These are phyloP conservation scores for Hirsutella thompsonii DNA, from an alignment of 2,329 filamentous ascomycete genomes.

Conservation along the genomic window DNA sequence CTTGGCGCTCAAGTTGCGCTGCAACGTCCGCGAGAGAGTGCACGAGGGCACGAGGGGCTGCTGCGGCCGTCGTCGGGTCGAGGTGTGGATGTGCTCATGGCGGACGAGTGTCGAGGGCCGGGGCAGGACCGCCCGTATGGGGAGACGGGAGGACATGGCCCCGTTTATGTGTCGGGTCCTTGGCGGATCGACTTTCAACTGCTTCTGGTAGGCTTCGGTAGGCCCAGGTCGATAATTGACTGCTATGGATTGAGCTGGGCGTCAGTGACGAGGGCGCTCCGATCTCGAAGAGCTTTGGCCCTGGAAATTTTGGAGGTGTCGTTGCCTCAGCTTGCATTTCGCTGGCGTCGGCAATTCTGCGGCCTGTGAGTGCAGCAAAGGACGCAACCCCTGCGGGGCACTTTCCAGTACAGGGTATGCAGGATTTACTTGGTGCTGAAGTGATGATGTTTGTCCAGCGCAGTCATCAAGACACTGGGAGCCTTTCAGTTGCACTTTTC, in stretches of 20 bases:
- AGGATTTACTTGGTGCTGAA: too few relatives aligned
- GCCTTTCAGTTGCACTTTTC: too few relatives aligned
- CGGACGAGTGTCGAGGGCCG: slow-evolving; percentile 17
- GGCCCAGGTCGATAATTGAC: too few relatives aligned
- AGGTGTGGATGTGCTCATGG: slow-evolving; percentile 17
- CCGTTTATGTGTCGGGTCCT: too few relatives aligned
- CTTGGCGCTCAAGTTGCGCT: slow-evolving; percentile 25
- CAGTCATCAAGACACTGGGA: too few relatives aligned
- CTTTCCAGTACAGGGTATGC: too few relatives aligned
- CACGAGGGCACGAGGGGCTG: slow-evolving; percentile 22
- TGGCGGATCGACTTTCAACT: background rate
- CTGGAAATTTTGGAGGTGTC: slow-evolving; percentile 8
- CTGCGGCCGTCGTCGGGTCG: slow-evolving; percentile 28
- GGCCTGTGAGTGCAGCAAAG: too few relatives aligned
- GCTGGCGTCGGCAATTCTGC: too few relatives aligned
- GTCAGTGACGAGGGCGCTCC: background rate
- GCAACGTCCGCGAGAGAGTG: background rate
- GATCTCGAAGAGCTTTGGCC: background rate
- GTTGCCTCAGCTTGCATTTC: slow-evolving; percentile 4
- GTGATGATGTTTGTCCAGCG: too few relatives aligned
- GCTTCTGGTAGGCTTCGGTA: too few relatives aligned
- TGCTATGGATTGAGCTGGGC: background rate
- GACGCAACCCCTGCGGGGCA: too few relatives aligned
- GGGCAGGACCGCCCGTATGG: slow-evolving; percentile 29
- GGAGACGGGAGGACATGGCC: slow-evolving; percentile 32